Evolutionary conservation across 768 basidiomycete genomes (phyloP), one percentile per base, ranked within the genome.

Genomic region (Boletus huronensis): DNA sequence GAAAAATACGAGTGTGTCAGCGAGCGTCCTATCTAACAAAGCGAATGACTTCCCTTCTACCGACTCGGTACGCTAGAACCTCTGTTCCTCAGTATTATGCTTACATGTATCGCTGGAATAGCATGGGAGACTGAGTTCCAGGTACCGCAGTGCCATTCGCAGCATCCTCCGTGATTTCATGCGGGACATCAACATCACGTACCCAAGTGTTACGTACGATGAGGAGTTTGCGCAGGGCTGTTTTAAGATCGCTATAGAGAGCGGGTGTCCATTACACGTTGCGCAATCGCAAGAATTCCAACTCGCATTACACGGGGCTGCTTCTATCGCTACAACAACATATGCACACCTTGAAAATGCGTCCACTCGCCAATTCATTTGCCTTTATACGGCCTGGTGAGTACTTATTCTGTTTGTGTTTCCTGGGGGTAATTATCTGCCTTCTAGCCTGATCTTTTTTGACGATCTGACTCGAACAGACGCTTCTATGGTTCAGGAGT

Each of bases 381-480:
- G 44, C 29, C 16, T 53, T 40, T 53, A 53, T 16, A 53, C 52
- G 38, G 48, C 44, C 21, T 53, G 45, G 52, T 39, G 6, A 46
- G 44, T 13, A 17, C 26, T 39, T 17, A 5, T 5, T 31, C n/a
- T 36, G 3, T 9, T 25, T 1, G 26, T n/a, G 16, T 10, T 29
- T 45, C 35, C 14, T 19, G 10, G 16, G 6, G 19, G 1, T 31
- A 25, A 52, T 31, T 28, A 7, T 19, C 26, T 21, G 5, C 19
- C 10, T 41, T 42, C 26, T 7, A 52, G 52, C 14, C 14, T 53
- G 38, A 53, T 53, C 11, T 47, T 47, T 32, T 53, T 53, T 28
- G 52, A 53, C 32, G 52, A 53, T 16, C 31, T 53, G 16, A 53
- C 52, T 53, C 52, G 52, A 10, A 48, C 36, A 3, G 52, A 53